Base-by-base conservation (phyloP, 2,329 filamentous ascomycete genomes). In the Neopestalotiopsis sp. region DNA sequence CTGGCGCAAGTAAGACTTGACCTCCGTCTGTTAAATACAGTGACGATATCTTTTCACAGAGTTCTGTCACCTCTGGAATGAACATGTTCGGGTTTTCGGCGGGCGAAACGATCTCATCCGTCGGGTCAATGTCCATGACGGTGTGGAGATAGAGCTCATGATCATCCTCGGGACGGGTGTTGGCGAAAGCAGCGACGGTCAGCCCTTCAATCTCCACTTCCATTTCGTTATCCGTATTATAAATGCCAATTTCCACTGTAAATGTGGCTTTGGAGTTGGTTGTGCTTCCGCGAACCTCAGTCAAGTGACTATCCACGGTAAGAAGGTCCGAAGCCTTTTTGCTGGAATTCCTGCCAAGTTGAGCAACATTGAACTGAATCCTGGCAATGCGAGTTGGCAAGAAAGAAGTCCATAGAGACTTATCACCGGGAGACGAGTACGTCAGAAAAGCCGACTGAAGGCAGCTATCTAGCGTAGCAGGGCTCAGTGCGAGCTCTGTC, bases 401-500 rank as follows among this genome's bases (percentile, higher is more conserved):
- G 68, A 84, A 84, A 0, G 80, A 76, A 1, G 81, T 82, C 82
- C 82, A 84, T 0, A 84, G 75, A 0, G 81, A 77, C 13, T 78
- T 76, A 56, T 84, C 82, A 12, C 80, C 81, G 0, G 82, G 81
- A 0, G 79, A 81, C 0, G 82, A 76, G 30, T 81, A 80, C 0
- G 82, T 76, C n/a, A 81, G 75, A 66, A 84, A 84, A 0, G 81
- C 80, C 0, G 81, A 78, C 62, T 84, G 82, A 6, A 84, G 77
- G 67, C 81, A 84, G 24, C 74, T 77, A 62, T 84, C 82, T 9
- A 84, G 73, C 0, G 79, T 82, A 0, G 82, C 82, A 1, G 82
- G 82, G 68, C 82, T 83, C 32, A 82, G 71, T 3, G 69, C 60
- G 12, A 84, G 68, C 1, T 57, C 66, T 0, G 82, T 84, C 1